Base-by-base conservation (phyloP, 75 land plant genomes). In the Selaginella moellendorffii region DNA sequence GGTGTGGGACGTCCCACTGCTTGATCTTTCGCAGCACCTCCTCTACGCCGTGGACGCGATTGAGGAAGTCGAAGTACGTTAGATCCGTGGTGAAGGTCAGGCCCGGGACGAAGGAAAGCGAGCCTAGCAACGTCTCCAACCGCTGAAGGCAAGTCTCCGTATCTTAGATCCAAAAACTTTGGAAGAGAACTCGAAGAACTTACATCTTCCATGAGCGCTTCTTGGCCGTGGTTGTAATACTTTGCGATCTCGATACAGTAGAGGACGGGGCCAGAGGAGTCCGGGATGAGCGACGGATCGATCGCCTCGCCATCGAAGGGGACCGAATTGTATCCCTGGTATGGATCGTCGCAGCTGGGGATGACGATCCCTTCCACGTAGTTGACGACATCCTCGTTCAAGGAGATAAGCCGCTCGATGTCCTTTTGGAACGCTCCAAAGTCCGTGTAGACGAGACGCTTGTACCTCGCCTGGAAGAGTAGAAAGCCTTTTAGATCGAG, bases 311-410 rank as follows among this genome's bases (percentile, higher is more conserved):
- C 52, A 1, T 30, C 63, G 12, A 90, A 52, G 17, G 87, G 80
- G 21, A 90, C 80, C 0, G 82, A 67, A 2, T 61, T 65, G 78
- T 81, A 78, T 0, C 96, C 96, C 31, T 78, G 74, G 29, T 67
- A 68, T 23, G 68, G 76, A 72, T 85, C 84, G 20, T 71, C 65
- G 31, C 69, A 66, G 78, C 86, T 90, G 19, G 72, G 58, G 30
- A 90, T 77, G 5, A 71, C 85, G 61, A 86, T 83, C 0, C 96
- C 96, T 65, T 90, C 96, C 46, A 90, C 64, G 78, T 86, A 90
- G 63, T 90, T 90, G 63, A 86, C 81, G 29, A 74, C 54, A 24
- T 63, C 67, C 24, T 51, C 66, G 1, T 63, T 61, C 0, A 53
- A 65, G 26, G 66, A 69, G 18, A 83, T 74, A 2, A 86, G 67